phyloP scores from a whole-genome alignment of 1,284 basidiomycete species.

The Xerocomus nothofagi region DNA sequence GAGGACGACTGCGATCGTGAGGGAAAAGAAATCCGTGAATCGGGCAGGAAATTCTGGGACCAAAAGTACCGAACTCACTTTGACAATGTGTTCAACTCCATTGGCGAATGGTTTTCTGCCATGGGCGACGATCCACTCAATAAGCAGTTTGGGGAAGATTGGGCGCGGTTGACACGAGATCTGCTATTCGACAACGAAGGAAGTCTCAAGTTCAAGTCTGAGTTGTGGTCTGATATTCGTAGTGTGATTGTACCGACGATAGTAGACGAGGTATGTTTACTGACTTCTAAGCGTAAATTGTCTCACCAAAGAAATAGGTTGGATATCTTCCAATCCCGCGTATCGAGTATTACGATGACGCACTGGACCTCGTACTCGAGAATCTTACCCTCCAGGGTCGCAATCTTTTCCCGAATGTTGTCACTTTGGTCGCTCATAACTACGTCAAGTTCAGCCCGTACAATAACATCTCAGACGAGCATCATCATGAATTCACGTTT shows the following conservation, averaged over 20 bases:
- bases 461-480: constrained; percentile 53
- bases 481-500: constrained; percentile 70
- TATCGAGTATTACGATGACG: constrained; percentile 87
- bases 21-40: constrained; percentile 62
- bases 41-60: constrained; percentile 78
- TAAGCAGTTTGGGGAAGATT: constrained; percentile 78
- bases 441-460: constrained; percentile 84
- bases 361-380: constrained; percentile 89
- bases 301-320: constrained; percentile 45
- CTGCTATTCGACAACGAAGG: constrained; percentile 78
- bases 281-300: no score
- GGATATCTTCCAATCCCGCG: constrained; percentile 91
- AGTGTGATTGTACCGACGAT: constrained; percentile 80
- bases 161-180: constrained; percentile 81
- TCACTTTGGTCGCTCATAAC: constrained; percentile 83
- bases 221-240: constrained; percentile 86
- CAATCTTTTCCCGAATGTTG: constrained; percentile 80
- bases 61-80: constrained; percentile 86
- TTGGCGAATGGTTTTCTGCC: constrained; percentile 77
- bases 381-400: constrained; percentile 87
- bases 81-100: constrained; percentile 73
- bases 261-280: constrained; percentile 57
- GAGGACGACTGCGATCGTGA: constrained; percentile 72
- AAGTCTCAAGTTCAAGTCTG: constrained; percentile 86
- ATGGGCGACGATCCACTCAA: constrained; percentile 87